These are phyloP conservation scores for Oropetium thomaeum DNA, from an alignment of 176 grass and related monocot genomes.

Conservation along the genomic window DNA sequence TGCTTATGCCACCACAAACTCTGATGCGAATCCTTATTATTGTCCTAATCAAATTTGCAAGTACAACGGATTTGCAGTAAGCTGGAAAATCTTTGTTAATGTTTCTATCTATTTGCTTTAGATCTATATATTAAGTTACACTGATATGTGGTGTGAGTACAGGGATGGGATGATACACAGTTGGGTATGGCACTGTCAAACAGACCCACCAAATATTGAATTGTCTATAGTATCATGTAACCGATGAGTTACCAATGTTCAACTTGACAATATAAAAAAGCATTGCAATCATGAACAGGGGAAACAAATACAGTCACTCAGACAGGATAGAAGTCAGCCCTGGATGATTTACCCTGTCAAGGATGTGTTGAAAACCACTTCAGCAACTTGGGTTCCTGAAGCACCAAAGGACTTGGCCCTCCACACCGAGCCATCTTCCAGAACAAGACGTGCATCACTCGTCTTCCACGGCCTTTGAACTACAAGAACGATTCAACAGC, in stretches of 20 bases:
- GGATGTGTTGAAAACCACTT: constrained; percentile 96
- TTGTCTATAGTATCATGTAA: neutral
- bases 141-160: no score
- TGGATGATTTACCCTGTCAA: constrained; percentile 73
- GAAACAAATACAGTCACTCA: neutral
- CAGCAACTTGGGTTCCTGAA: constrained; percentile 80
- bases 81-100: neutral
- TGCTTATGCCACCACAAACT: neutral
- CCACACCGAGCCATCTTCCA: constrained; percentile 95
- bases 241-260: neutral
- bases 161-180: neutral
- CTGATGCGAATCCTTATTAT: neutral
- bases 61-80: neutral
- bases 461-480: constrained; percentile 75
- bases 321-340: neutral
- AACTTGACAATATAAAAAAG: neutral
- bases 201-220: neutral
- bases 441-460: constrained; percentile 80
- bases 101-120: neutral
- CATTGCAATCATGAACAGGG: neutral
- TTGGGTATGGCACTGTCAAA: neutral
- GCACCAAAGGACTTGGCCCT: constrained; percentile 87
- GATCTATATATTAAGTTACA: neutral
- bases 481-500: constrained; percentile 17
- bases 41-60: no score